A percentile compares a stretch with the other conserved stretches of the same genome.
phyloP scores from a whole-genome alignment of 805 yeast species.

The Saturnispora besseyi region DNA sequence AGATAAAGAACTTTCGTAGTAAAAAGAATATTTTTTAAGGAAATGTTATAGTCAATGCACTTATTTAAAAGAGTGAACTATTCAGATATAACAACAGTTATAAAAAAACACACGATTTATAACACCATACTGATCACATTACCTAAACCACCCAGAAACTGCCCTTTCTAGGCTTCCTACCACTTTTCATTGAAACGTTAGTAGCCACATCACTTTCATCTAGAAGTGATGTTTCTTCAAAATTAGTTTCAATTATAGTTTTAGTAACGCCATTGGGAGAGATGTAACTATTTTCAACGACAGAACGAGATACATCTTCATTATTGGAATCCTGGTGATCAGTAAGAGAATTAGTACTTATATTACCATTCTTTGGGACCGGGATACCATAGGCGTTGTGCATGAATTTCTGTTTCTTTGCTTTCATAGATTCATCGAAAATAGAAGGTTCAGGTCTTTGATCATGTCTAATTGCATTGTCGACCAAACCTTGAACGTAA shows the following conservation, averaged over 20 bases:
- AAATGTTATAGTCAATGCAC: not conserved
- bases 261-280: constrained; percentile 77
- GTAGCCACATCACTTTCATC: constrained; percentile 3
- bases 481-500: constrained; percentile 28
- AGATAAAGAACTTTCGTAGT: too few relatives aligned
- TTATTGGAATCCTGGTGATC: constrained; percentile 9
- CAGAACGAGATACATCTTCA: constrained; percentile 22
- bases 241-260: constrained; percentile 58
- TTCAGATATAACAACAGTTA: not conserved
- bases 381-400: constrained; percentile 14
- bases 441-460: not conserved
- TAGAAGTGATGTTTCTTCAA: not conserved
- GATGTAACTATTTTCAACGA: constrained; percentile 66
- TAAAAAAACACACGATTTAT: not conserved
- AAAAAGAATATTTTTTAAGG: too few relatives aligned
- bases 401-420: constrained; percentile 5
- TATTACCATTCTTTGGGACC: constrained; percentile 9
- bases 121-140: too few relatives aligned
- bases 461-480: constrained; percentile 19
- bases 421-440: not conserved
- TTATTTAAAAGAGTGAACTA: not conserved
- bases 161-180: constrained; percentile 4
- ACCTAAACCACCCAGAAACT: constrained; percentile 1
- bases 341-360: not conserved
- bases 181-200: constrained; percentile 3